Evolutionary conservation across 192 early-diverging fungal genomes (phyloP), one percentile per base, ranked within the genome.

Genomic region (Coemansia sp.): DNA sequence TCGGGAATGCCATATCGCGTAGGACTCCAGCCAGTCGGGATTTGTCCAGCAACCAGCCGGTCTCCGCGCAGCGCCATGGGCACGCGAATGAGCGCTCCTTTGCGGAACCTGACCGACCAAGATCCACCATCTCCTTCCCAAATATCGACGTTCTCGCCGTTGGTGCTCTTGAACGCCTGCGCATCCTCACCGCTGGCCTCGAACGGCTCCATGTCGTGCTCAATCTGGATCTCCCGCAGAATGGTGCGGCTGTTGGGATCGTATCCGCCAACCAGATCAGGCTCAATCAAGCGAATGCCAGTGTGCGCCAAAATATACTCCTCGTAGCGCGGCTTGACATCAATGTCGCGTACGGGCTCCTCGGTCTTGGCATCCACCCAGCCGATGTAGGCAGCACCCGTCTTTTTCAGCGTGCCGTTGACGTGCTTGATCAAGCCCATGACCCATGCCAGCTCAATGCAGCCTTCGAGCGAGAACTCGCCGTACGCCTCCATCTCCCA

Each of bases 401-500:
- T 85, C 27, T 54, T 50, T 73, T 92, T 89, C 51, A 94, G 80
- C 22, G 82, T 81, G 38, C 92, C 92, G 52, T 87, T 86, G 73
- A 88, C 85, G 71, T 90, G 92, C 68, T 88, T 91, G 78, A 96
- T 90, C 51, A 85, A 86, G 51, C 91, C 91, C 93, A 96, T 94
- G 69, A 94, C 88, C 91, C 93, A 93, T 8, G 93, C 91, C 84
- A 96, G 86, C 78, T 96, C 93, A 60, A 96, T 93, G 68, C 90
- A 92, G 32, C 93, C 65, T 38, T 67, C 65, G 14, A 60, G 43
- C 32, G 65, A 67, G 56, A 67, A 67, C 52, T 67, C 57, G 65
- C 93, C 93, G 40, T 80, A 71, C 32, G 91, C 83, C 76, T 96
- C 93, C 88, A 96, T 93, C 75, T 96, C 93, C 93, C 93, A 96